Evolutionary conservation across 768 basidiomycete genomes (phyloP).

Genomic region (Suillus variegatus): DNA sequence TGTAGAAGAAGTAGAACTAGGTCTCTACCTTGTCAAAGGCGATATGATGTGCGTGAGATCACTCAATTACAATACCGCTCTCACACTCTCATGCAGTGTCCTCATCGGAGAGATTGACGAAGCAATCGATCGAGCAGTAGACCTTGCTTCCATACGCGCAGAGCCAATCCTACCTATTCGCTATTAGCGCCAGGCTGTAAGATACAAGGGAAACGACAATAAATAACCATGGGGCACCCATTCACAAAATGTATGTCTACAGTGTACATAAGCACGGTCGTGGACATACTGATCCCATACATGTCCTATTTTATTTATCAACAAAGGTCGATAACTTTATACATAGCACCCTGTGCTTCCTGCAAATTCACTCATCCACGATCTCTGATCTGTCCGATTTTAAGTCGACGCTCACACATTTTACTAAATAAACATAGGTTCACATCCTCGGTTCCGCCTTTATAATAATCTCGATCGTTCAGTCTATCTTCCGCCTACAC

Average conservation of each 20-base stretch:
- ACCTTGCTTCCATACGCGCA: constrained; percentile 78
- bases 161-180: constrained; percentile 85
- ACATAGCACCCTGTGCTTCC: constrained; percentile 5
- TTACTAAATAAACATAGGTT: not conserved
- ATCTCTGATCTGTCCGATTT: not conserved
- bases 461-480: not conserved
- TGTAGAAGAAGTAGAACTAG: constrained; percentile 92
- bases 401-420: not conserved
- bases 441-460: not conserved
- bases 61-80: not conserved
- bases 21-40: constrained; percentile 96
- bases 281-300: not conserved
- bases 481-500: not conserved
- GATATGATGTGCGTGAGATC: constrained; percentile 86
- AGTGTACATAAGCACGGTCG: constrained; percentile 1
- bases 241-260: constrained; percentile 5
- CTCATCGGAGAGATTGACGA: constrained; percentile 88
- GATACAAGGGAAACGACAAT: not conserved
- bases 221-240: not conserved
- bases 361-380: not conserved
- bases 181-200: constrained; percentile 44
- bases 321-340: not conserved
- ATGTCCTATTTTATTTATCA: not conserved
- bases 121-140: constrained; percentile 70
- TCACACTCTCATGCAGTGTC: constrained; percentile 41